A percentile compares a stretch with the other conserved stretches of the same genome.
phyloP scores from a whole-genome alignment of 805 yeast species.

The Candida tibetensis region DNA sequence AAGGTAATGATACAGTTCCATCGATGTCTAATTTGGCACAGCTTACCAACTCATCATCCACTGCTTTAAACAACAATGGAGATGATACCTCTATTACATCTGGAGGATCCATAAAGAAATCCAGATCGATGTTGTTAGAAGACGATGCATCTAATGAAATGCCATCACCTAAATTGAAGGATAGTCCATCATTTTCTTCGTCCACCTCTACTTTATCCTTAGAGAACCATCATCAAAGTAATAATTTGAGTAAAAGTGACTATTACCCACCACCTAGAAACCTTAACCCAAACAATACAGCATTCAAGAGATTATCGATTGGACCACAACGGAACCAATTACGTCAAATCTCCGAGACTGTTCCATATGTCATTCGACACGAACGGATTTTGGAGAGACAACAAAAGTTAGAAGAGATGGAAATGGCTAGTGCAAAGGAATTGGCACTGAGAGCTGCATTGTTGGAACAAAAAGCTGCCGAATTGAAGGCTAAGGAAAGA shows the following conservation, averaged over 20 bases:
- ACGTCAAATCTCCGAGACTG: conserved; percentile 77
- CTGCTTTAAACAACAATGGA: conserved; percentile 11
- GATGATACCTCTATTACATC: conserved; percentile 21
- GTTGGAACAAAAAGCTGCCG: conserved; percentile 71
- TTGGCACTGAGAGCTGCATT: conserved; percentile 71
- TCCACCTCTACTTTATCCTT: conserved; percentile 30
- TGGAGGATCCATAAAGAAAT: conserved; percentile 20
- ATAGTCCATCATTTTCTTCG: conserved; percentile 28
- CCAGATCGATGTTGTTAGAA: conserved; percentile 37
- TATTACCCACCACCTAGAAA: conserved; percentile 14
- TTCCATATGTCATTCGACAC: conserved; percentile 79
- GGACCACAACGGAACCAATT: conserved; percentile 59
- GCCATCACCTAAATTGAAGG: conserved; percentile 27
- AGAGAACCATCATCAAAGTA: conserved; percentile 10
- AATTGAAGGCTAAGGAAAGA: conserved; percentile 64
- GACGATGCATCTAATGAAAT: conserved; percentile 17
- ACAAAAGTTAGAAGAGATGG: conserved; percentile 74
- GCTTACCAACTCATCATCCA: conserved; percentile 23
- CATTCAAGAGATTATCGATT: conserved; percentile 43
- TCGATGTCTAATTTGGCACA: conserved; percentile 65
- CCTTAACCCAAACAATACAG: conserved; percentile 24
- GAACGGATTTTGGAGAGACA: conserved; percentile 73
- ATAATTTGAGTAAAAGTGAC: conserved; percentile 9
- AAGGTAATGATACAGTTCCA: conserved; percentile 32
- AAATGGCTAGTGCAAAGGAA: conserved; percentile 73